Evolutionary conservation across 257 asterid species (phyloP).

Genomic region (Paulownia fortunei): DNA sequence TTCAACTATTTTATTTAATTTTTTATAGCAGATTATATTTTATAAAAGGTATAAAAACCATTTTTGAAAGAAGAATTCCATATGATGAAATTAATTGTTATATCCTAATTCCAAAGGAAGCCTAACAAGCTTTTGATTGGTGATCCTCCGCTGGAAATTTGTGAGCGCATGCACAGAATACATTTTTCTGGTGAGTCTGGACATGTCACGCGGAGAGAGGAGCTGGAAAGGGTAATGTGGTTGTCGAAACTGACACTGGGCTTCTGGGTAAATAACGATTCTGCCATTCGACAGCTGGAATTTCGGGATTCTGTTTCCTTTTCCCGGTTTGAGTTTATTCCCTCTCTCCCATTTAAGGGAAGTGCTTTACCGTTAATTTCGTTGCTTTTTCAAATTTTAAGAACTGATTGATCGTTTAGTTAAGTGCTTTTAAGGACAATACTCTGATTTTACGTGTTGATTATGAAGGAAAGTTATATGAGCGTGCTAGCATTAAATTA

Average conservation of each 20-base stretch:
- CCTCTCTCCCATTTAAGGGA: neutral
- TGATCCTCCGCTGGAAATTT: neutral
- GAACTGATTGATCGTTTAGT: neutral
- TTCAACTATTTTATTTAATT: neutral
- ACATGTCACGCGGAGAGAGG: slow-evolving; percentile 32
- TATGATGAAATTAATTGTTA: neutral
- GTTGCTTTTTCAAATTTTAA: slow-evolving; percentile 37
- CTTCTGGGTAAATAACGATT: slow-evolving; percentile 3
- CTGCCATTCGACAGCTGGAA: slow-evolving; percentile 43
- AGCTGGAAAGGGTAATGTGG: slow-evolving; percentile 17
- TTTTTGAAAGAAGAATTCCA: too few relatives aligned
- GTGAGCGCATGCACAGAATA: slow-evolving; percentile 28
- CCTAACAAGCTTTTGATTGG: neutral
- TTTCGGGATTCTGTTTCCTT: neutral
- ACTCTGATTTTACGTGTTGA: neutral
- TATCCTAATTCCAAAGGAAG: neutral
- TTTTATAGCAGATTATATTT: neutral
- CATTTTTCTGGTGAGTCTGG: neutral
- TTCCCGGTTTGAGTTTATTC: slow-evolving; percentile 12
- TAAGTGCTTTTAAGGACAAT: slow-evolving; percentile 24
- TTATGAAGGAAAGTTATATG: slow-evolving; percentile 13
- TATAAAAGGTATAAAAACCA: too few relatives aligned
- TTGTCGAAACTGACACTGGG: slow-evolving; percentile 23
- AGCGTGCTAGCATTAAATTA: slow-evolving; percentile 16
- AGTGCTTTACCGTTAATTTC: slow-evolving; percentile 45